Evolutionary conservation across 352 stramenopile genomes (phyloP), one percentile per base, ranked within the genome.

Genomic region (Phytophthora podocarpi): DNA sequence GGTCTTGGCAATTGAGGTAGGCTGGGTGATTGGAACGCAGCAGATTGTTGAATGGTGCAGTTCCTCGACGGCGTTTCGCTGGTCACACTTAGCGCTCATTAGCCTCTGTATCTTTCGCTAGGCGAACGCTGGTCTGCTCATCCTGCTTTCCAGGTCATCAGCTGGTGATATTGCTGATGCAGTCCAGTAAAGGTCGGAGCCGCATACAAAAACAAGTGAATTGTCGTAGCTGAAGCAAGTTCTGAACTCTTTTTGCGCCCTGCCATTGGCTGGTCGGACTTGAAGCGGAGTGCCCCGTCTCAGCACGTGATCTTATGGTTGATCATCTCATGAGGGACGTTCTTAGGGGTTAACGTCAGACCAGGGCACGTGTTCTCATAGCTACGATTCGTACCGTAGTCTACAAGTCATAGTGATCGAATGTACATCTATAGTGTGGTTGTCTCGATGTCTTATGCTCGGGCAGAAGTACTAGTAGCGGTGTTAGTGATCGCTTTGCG

Each of bases 151-250:
- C 21, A 35, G 15, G 26, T 5, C 26, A 47, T 63, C 54, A 41
- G 54, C 31, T 56, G 54, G 54, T n/a, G 54, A 63, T 63, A 55
- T 21, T 53, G n/a, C n/a, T 46, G 42, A 11, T 63, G 54, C 54
- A 56, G 43, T 34, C 32, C 31, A 46, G 42, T 63, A 63, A 63
- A 63, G 54, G 54, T 13, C 15, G 8, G n/a, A n/a, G n/a, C n/a
- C n/a, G 12, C 15, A 59, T 51, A 51, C 39, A 59, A 46, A 37
- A 18, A 28, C 31, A 56, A n/a, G 21, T 60, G 39, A 52, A 8
- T 53, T 39, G 30, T 42, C 47, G 35, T 42, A 40, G 15, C 43
- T 42, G 18, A 48, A 42, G 20, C 28, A 41, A 37, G 5, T 30
- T n/a, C 42, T 62, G 54, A 43, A 54, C 39, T 45, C 52, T 45